Evolutionary conservation across 768 basidiomycete species (phyloP), one percentile per base, ranked within the genome.

Genomic region (Tylopilus rubrobrunneus): DNA sequence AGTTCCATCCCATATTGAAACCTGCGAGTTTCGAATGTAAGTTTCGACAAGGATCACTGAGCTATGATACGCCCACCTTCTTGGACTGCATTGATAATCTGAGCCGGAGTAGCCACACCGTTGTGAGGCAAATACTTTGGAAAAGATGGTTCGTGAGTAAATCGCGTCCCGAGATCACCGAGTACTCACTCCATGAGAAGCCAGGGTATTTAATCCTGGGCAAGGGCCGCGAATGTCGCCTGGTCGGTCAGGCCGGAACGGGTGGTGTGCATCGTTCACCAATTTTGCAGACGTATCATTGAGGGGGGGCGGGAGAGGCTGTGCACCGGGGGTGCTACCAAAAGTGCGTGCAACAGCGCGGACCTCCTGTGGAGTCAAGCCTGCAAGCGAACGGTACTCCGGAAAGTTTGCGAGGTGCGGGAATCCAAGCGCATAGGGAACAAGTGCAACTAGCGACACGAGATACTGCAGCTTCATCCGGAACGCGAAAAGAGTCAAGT

Each of bases 221-320:
- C 57, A 65, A 7, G 64, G 65, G 5, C 65, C 64, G 45, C 64
- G 64, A 27, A 67, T 58, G 23, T 67, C 65, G 25, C 61, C 56
- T 7, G 64, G 62, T 31, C 0, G 44, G 25, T 49, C 51, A 4
- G 53, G 52, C 2, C 25, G 1, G 28, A 46, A 67, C 17, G 64
- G 62, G n/a, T 67, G 64, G 9, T 28, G 46, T 1, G 15, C 39
- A 15, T 64, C 64, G 36, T 59, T 29, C 4, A 67, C 64, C 40
- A 62, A 14, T 47, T 65, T 67, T 25, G 65, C 39, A 5, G 65
- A 62, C 1, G 64, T 65, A 21, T 65, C 60, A 2, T 62, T 64
- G 48, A 65, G 48, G 12, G 65, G 25, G 41, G 53, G 59, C 2
- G 64, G 65, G 21, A 62, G 48, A 33, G 59, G 60, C 27, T 64